These are phyloP conservation scores for Plasmodium knowlesi DNA, from an alignment of 169 alveolate genomes.

Conservation along the genomic window DNA sequence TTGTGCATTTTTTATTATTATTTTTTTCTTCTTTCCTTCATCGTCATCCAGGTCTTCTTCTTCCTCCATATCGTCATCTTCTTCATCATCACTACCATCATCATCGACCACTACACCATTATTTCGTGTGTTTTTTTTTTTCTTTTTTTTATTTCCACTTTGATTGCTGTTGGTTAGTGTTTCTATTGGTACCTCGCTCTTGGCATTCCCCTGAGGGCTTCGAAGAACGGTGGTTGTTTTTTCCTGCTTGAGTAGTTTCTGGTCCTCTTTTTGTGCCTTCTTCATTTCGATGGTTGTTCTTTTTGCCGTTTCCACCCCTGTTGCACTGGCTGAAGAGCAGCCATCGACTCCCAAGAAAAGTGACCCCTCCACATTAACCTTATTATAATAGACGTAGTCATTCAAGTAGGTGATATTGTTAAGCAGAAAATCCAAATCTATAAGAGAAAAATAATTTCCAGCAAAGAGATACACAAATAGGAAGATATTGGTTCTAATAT, in stretches of 20 bases:
- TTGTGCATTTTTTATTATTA: background rate
- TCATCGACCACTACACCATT: background rate
- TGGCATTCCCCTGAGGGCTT: background rate
- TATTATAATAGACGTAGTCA: conserved; percentile 44
- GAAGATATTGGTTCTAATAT: conserved; percentile 51
- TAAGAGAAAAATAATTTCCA: conserved; percentile 34
- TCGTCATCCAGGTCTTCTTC: conserved; percentile 13
- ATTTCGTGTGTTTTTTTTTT: background rate
- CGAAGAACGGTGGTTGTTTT: background rate
- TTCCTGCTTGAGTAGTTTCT: background rate
- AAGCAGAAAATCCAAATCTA: conserved; percentile 40
- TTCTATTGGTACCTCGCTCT: background rate
- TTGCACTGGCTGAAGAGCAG: background rate
- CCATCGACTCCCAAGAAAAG: background rate
- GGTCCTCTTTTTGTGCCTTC: background rate
- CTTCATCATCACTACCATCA: background rate
- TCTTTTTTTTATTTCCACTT: background rate
- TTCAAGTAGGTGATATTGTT: conserved; percentile 22
- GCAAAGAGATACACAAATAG: conserved; percentile 57
- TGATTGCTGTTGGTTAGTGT: background rate
- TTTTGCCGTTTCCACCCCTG: background rate
- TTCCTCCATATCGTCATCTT: conserved; percentile 6
- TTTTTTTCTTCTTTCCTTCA: conserved; percentile 13
- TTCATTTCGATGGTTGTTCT: background rate
- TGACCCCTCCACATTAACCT: conserved; percentile 19